Evolutionary conservation across 2,329 filamentous ascomycete species (phyloP).

Genomic region (Epichloe amarillans): DNA sequence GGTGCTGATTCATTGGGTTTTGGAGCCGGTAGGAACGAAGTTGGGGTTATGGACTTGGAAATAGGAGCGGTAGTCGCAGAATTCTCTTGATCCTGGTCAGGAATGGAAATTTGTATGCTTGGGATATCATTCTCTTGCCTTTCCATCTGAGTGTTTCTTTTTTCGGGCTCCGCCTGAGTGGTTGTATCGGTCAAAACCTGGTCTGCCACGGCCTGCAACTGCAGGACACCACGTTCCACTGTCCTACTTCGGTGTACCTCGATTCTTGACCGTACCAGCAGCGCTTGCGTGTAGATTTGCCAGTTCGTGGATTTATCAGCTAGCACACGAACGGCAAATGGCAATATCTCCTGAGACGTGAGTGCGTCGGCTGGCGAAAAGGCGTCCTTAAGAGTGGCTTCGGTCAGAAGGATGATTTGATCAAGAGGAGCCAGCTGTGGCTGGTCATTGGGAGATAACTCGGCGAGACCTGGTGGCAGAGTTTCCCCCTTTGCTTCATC

Average conservation of each 20-base stretch:
- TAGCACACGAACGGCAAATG: conserved; percentile 79
- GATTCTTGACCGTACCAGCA: conserved; percentile 79
- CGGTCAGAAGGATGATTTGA: conserved; percentile 80
- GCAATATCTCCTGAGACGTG: conserved; percentile 85
- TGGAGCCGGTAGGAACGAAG: conserved; percentile 69
- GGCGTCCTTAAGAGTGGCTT: conserved; percentile 78
- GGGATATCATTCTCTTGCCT: conserved; percentile 24
- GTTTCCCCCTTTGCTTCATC: conserved; percentile 20
- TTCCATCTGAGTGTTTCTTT: conserved; percentile 13
- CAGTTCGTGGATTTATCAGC: conserved; percentile 86
- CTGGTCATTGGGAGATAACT: conserved; percentile 64
- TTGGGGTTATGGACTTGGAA: conserved; percentile 32
- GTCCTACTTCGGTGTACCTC: conserved; percentile 81
- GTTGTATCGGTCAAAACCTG: conserved; percentile 81
- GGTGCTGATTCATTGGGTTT: conserved; percentile 68
- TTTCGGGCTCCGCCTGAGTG: conserved; percentile 18
- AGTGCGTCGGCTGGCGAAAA: conserved; percentile 71
- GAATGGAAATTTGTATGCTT: conserved; percentile 29
- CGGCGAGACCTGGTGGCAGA: conserved; percentile 48
- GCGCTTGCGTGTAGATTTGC: conserved; percentile 92
- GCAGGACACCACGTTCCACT: conserved; percentile 75
- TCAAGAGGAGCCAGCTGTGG: conserved; percentile 73
- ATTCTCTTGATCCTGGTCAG: conserved; percentile 15
- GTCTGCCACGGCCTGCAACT: conserved; percentile 89
- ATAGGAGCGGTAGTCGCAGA: conserved; percentile 2